Evolutionary conservation across 805 yeast species (phyloP), one percentile per base, ranked within the genome.

Genomic region (Cyberlindnera amylophila): DNA sequence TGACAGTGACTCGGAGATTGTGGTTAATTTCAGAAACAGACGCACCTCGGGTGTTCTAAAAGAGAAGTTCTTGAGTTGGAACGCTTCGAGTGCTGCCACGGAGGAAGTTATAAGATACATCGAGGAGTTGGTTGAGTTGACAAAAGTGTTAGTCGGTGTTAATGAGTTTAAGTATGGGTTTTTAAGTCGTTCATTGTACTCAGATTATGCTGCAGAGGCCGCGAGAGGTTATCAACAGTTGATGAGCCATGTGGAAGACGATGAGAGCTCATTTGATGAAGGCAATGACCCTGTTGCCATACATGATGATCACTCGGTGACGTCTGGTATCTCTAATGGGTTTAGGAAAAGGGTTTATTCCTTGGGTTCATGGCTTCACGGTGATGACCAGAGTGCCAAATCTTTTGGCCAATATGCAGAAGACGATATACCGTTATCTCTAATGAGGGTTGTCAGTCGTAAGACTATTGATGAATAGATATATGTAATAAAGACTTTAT

Each of bases 111-210:
- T 74, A 33, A 74, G 69, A 36, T 74, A 71, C 47, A 62, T 71
- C 21, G 79, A 75, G 46, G 77, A 72, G 47, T 54, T 75, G 11
- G 44, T 69, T 6, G 66, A 62, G 36, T 45, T 74, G 24, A 61
- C 71, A 0, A 71, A 68, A 44, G 50, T 67, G 4, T 51, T 74
- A 4, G 74, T 71, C 21, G 80, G 80, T 19, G 72, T 69, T 10
- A 65, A 69, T 44, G 72, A 68, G 49, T 74, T 74, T 52, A 71
- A 70, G 49, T 72, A 71, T 48, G 77, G 80, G 2, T 74, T 74
- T 48, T 53, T 74, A 42, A 70, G 77, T 34, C 64, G 79, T 13
- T 70, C 78, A 0, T 51, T 72, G 12, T 65, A 65, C 47, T 64
- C 64, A 16, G 69, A 65, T 34, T 70, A 71, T 62, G 72, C 73